A percentile compares a stretch with the other conserved stretches of the same genome.
Evolutionary conservation across 202 grass and related monocot species (phyloP).

Genomic region (Setaria italica): DNA sequence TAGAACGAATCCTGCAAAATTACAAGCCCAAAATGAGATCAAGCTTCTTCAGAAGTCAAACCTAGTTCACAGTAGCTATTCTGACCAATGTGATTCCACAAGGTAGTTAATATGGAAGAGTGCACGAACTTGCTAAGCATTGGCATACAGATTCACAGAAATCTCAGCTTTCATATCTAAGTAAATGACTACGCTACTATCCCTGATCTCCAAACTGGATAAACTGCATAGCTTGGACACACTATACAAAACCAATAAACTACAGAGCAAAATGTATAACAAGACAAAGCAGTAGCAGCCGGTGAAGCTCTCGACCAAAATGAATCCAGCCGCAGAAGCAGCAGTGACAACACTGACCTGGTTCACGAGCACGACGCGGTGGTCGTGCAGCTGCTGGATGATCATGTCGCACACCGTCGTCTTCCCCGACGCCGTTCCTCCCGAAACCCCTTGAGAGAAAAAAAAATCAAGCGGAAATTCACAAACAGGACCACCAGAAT

Average conservation of each 20-base stretch:
- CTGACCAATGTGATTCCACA: not conserved
- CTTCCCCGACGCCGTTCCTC: constrained; percentile 98
- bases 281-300: not conserved
- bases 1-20: constrained; percentile 94
- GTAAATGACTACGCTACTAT: not conserved
- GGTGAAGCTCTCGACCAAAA: constrained; percentile 7
- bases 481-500: not conserved
- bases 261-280: not conserved
- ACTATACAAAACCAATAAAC: not conserved
- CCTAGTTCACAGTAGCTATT: not conserved
- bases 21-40: constrained; percentile 21
- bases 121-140: not conserved
- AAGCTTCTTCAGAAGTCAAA: constrained; percentile 3
- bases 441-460: constrained; percentile 73
- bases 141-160: not conserved
- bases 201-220: not conserved
- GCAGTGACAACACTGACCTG: constrained; percentile 51
- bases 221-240: not conserved
- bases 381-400: constrained; percentile 98
- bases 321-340: not conserved
- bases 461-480: constrained; percentile 15
- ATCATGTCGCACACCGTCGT: constrained; percentile 99
- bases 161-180: not conserved
- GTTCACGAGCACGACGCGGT: constrained; percentile 93
- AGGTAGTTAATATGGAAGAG: not conserved